These are phyloP conservation scores for Samsoniella hepiali DNA, from an alignment of 2,329 filamentous ascomycete genomes.

Conservation along the genomic window DNA sequence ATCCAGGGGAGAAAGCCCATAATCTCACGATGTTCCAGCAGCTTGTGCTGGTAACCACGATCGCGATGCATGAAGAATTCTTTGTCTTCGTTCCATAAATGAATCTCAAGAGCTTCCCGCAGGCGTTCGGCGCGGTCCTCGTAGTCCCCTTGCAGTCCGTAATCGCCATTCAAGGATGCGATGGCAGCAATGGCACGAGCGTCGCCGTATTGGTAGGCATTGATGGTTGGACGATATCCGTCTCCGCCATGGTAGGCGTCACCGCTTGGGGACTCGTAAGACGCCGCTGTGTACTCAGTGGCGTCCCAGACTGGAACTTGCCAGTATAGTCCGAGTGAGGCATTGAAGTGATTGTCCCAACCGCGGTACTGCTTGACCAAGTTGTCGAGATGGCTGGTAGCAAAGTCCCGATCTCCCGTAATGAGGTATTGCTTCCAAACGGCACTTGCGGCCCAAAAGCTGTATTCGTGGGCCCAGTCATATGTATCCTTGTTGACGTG, in stretches of 20 bases:
- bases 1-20: slow-evolving; percentile 42
- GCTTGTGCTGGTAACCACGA: slow-evolving; percentile 30
- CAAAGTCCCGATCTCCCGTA: slow-evolving; percentile 36
- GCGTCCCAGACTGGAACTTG: slow-evolving; percentile 42
- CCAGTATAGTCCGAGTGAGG: slow-evolving; percentile 38
- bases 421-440: slow-evolving; percentile 30
- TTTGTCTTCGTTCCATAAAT: slow-evolving; percentile 37
- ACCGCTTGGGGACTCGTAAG: slow-evolving; percentile 22
- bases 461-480: slow-evolving; percentile 25
- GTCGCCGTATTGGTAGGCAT: slow-evolving; percentile 43
- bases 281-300: slow-evolving; percentile 38
- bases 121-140: slow-evolving; percentile 32
- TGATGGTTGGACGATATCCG: slow-evolving; percentile 41
- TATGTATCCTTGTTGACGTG: slow-evolving; percentile 22
- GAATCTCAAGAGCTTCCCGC: slow-evolving; percentile 32
- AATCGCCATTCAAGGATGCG: slow-evolving; percentile 34
- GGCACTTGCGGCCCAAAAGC: slow-evolving; percentile 24
- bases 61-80: slow-evolving; percentile 38
- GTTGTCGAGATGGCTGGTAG: slow-evolving; percentile 38
- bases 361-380: slow-evolving; percentile 37
- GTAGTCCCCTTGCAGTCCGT: slow-evolving; percentile 30
- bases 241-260: slow-evolving; percentile 37
- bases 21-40: slow-evolving; percentile 37
- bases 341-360: slow-evolving; percentile 38
- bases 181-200: slow-evolving; percentile 38